phyloP scores from a whole-genome alignment of 2,329 filamentous ascomycete genomes.

The Trichoderma sp. region DNA sequence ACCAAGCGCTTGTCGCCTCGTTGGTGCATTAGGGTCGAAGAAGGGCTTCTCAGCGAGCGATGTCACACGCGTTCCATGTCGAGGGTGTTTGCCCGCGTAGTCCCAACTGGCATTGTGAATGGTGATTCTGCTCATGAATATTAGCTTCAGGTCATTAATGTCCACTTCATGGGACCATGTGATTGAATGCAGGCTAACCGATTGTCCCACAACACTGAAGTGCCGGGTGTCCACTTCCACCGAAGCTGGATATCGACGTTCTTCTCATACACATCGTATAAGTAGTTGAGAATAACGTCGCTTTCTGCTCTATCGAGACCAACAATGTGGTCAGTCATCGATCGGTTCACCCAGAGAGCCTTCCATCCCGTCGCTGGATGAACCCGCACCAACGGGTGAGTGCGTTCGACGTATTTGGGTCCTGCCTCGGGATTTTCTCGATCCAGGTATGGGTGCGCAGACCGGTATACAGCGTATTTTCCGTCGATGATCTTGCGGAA shows the following conservation, averaged over 20 bases:
- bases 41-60: constrained; percentile 69
- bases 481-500: constrained; percentile 72
- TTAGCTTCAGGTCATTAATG: neutral
- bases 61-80: constrained; percentile 71
- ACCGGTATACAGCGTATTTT: constrained; percentile 61
- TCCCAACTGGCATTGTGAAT: constrained; percentile 76
- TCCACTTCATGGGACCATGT: neutral
- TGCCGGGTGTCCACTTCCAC: constrained; percentile 67
- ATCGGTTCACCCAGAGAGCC: constrained; percentile 67
- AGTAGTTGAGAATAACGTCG: constrained; percentile 63
- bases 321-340: constrained; percentile 67
- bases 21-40: constrained; percentile 63
- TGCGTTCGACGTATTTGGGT: constrained; percentile 64
- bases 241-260: constrained; percentile 71
- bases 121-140: constrained; percentile 51
- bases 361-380: constrained; percentile 76
- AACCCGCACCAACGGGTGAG: constrained; percentile 66
- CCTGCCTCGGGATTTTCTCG: constrained; percentile 59
- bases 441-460: constrained; percentile 66
- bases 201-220: constrained; percentile 71
- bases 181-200: constrained; percentile 39
- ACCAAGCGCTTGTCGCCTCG: constrained; percentile 64
- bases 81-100: constrained; percentile 63
- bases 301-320: constrained; percentile 68
- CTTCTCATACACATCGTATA: constrained; percentile 66